Conservation (phyloP, 192 early-diverging fungal genomes). For the Obelidium mucronatum region DNA sequence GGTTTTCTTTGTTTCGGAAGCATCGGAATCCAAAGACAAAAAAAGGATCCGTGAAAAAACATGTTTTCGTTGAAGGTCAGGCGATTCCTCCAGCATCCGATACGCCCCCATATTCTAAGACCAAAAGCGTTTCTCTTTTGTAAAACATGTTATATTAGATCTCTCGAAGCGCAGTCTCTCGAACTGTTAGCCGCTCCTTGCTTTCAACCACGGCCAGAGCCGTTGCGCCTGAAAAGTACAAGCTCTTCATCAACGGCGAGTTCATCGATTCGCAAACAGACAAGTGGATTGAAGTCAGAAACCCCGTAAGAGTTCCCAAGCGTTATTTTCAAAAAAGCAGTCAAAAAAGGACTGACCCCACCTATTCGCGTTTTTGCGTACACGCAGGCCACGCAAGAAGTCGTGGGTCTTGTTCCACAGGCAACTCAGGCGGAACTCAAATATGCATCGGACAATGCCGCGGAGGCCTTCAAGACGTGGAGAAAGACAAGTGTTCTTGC, state of each 20-base stretch:
- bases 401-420: constrained; percentile 88
- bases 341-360: too few relatives aligned
- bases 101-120: too few relatives aligned
- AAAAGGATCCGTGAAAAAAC: too few relatives aligned
- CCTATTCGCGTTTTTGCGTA: too few relatives aligned
- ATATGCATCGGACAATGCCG: constrained; percentile 74
- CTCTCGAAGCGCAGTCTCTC: too few relatives aligned
- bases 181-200: background rate
- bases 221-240: background rate
- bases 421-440: constrained; percentile 84
- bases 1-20: too few relatives aligned
- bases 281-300: constrained; percentile 88
- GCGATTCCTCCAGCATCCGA: too few relatives aligned
- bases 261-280: constrained; percentile 85
- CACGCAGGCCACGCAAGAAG: constrained; percentile 84
- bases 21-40: too few relatives aligned
- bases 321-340: background rate
- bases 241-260: constrained; percentile 91
- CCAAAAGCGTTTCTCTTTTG: too few relatives aligned
- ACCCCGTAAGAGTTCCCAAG: constrained; percentile 75
- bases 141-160: too few relatives aligned
- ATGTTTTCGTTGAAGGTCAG: too few relatives aligned
- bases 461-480: constrained; percentile 87
- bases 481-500: constrained; percentile 80
- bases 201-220: background rate